Evolutionary conservation across 805 yeast genomes (phyloP).

Genomic region (Kodamaea sagamina): DNA sequence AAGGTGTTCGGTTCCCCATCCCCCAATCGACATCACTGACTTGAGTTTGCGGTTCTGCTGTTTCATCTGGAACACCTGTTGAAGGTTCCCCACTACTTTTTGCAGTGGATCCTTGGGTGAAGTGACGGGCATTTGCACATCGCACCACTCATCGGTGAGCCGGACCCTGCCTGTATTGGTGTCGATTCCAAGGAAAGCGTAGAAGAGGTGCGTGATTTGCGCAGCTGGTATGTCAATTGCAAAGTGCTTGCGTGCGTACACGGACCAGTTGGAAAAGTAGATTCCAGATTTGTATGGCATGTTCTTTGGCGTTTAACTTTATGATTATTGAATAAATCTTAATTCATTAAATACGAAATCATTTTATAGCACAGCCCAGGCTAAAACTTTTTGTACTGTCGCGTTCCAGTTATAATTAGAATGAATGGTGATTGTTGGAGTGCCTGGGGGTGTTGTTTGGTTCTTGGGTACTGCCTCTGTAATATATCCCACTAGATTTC

Average conservation of each 20-base stretch:
- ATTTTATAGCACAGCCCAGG: too few relatives aligned
- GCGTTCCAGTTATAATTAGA: too few relatives aligned
- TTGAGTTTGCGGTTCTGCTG: slow-evolving; percentile 43
- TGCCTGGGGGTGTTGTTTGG: too few relatives aligned
- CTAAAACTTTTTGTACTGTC: too few relatives aligned
- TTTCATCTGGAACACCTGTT: slow-evolving; percentile 53
- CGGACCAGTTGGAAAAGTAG: slow-evolving; percentile 56
- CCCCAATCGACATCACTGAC: slow-evolving; percentile 79
- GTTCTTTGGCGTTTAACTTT: not conserved
- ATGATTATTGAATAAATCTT: not conserved
- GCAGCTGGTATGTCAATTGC: slow-evolving; percentile 64
- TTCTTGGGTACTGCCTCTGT: too few relatives aligned
- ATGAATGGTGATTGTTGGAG: too few relatives aligned
- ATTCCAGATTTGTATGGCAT: slow-evolving; percentile 27
- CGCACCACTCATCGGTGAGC: slow-evolving; percentile 69
- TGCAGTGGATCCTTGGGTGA: slow-evolving; percentile 19
- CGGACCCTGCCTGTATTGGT: slow-evolving; percentile 51
- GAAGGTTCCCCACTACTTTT: slow-evolving; percentile 48
- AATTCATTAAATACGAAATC: not conserved
- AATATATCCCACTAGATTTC: too few relatives aligned
- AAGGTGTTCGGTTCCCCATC: slow-evolving; percentile 57
- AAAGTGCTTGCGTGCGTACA: slow-evolving; percentile 44
- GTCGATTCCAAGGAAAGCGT: slow-evolving; percentile 72
- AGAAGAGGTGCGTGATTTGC: slow-evolving; percentile 66
- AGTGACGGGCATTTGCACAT: slow-evolving; percentile 44